Conservation (phyloP, 108 stramenopile genomes). For the Chaetoceros tenuissimus region DNA sequence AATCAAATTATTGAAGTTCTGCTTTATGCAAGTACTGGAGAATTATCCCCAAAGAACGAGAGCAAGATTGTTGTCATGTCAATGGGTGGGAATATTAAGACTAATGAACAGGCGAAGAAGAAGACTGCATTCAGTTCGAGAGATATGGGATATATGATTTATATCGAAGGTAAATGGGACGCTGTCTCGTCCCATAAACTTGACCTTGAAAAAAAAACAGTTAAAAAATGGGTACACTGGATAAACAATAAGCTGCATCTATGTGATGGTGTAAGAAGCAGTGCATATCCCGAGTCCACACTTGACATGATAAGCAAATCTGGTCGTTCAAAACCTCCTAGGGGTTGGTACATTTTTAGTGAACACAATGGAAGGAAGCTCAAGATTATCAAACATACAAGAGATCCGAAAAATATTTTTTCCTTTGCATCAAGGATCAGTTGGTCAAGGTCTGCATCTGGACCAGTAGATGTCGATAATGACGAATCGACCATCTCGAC, state of each 20-base stretch:
- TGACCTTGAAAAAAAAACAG: neutral
- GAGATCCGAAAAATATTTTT: conserved; percentile 4
- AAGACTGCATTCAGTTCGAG: conserved; percentile 3
- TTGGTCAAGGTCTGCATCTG: neutral
- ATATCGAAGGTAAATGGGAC: conserved; percentile 7
- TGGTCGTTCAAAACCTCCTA: neutral
- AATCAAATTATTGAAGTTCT: conserved; percentile 4
- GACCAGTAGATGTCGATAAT: neutral
- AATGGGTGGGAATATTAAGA: neutral
- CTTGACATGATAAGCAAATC: conserved; percentile 4
- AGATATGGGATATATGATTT: conserved; percentile 1
- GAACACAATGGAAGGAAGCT: neutral
- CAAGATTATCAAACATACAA: neutral
- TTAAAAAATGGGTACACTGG: conserved; percentile 3
- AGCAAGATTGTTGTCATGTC: conserved; percentile 1
- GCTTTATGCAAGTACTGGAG: neutral
- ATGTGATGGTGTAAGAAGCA: neutral
- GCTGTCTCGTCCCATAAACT: neutral
- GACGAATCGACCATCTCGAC: neutral
- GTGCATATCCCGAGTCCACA: conserved; percentile 1
- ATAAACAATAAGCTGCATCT: neutral
- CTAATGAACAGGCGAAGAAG: neutral
- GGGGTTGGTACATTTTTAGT: conserved; percentile 3
- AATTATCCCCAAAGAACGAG: conserved; percentile 2
- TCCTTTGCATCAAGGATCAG: conserved; percentile 7